Evolutionary conservation across 225 moss, liverwort and hornwort genomes (phyloP).

Genomic region (Sphagnum contortum): DNA sequence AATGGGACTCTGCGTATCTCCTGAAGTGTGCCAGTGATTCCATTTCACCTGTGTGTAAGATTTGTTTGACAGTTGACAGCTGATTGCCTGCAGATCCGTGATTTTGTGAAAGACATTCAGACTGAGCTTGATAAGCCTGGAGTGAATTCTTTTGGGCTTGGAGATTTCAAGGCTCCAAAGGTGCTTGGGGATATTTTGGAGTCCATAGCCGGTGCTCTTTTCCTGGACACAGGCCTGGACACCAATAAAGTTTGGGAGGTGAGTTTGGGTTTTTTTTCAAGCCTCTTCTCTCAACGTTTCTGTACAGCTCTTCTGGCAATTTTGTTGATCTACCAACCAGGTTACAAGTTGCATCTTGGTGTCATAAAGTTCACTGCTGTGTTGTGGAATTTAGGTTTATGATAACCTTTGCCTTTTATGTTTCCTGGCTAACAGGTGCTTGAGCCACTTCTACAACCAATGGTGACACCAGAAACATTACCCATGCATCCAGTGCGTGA

Average conservation of each 20-base stretch:
- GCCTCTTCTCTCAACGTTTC: no score
- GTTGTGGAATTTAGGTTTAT: no score
- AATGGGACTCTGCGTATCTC: no score
- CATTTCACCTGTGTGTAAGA: no score
- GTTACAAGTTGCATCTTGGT: no score
- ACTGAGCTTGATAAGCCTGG: slow-evolving; percentile 96
- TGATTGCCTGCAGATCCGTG: slow-evolving; percentile 57
- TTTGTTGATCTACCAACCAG: no score
- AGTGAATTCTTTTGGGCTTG: slow-evolving; percentile 95
- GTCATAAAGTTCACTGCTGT: no score
- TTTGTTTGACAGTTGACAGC: no score
- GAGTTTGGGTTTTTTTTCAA: background rate
- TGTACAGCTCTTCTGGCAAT: no score
- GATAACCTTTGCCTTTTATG: no score
- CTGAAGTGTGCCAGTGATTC: no score
- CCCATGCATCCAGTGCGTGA: slow-evolving; percentile 99
- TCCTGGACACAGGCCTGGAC: slow-evolving; percentile 76
- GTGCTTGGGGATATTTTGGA: slow-evolving; percentile 96
- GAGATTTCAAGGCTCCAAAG: slow-evolving; percentile 99
- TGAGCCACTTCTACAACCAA: slow-evolving; percentile 87
- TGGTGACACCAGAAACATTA: slow-evolving; percentile 98
- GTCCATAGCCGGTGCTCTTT: slow-evolving; percentile 89
- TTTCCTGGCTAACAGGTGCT: slow-evolving; percentile 45
- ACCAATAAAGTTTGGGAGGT: slow-evolving; percentile 93
- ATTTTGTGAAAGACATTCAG: slow-evolving; percentile 98